Evolutionary conservation across 2,329 filamentous ascomycete species (phyloP).

Genomic region (Cladophialophora yegresii): DNA sequence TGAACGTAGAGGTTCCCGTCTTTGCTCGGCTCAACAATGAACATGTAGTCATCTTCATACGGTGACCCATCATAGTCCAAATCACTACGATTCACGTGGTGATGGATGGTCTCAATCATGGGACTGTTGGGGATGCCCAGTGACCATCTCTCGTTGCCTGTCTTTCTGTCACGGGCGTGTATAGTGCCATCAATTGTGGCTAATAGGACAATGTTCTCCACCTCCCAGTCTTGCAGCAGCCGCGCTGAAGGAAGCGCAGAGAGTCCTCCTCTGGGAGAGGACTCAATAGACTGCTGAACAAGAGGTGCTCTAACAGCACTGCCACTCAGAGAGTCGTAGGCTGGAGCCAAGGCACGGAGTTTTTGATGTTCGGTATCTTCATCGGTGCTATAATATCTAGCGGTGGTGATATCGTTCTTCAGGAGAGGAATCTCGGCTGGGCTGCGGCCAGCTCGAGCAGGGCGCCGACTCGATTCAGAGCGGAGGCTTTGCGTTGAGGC

Average conservation of each 20-base stretch:
- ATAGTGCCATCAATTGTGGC: constrained; percentile 99
- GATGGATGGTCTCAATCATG: constrained; percentile 87
- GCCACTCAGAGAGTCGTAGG: constrained; percentile 56
- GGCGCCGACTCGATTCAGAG: constrained; percentile 25
- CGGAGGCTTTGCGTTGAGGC: constrained; percentile 28
- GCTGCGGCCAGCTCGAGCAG: constrained; percentile 36
- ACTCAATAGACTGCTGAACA: constrained; percentile 66
- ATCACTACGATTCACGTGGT: constrained; percentile 67
- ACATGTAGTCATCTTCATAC: constrained; percentile 80
- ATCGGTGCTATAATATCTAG: constrained; percentile 36
- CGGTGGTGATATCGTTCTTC: constrained; percentile 35
- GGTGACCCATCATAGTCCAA: constrained; percentile 58
- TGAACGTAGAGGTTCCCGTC: constrained; percentile 88
- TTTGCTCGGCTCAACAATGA: constrained; percentile 89
- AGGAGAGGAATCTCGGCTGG: constrained; percentile 37
- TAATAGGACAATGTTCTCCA: constrained; percentile 99
- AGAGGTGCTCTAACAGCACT: constrained; percentile 88
- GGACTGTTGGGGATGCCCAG: constrained; percentile 75
- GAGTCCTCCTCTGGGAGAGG: constrained; percentile 54
- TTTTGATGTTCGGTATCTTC: constrained; percentile 33
- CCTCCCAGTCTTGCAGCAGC: constrained; percentile 98
- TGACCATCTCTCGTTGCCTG: constrained; percentile 81
- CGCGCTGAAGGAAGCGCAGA: constrained; percentile 90
- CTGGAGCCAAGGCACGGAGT: constrained; percentile 82
- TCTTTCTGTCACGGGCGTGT: constrained; percentile 85